Evolutionary conservation across 2,329 filamentous ascomycete genomes (phyloP), one percentile per base, ranked within the genome.

Genomic region (Talaromyces sp.): DNA sequence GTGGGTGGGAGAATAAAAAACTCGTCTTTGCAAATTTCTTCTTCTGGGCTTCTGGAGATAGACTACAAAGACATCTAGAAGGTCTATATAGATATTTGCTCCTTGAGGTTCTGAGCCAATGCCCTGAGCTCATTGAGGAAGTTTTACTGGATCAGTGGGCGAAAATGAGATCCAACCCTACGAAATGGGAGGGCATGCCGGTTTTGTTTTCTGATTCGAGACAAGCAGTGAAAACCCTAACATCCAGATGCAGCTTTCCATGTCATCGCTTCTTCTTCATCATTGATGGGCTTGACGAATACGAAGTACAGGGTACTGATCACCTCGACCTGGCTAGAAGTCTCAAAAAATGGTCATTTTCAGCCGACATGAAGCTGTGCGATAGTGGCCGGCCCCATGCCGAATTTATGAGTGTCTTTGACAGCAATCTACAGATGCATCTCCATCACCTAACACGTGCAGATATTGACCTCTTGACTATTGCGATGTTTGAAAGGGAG

Each of bases 31-130:
- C 72, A 1, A 69, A 65, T 9, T 77, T 77, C 64, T 82, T 76
- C 65, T 79, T 81, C 64, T 81, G 78, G 72, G 74, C 73, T 50
- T 70, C 73, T 0, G 79, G 79, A 0, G 74, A 69, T 1, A 52
- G 64, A 0, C 69, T 78, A 40, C 78, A 82, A 50, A 78, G 75
- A 60, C 79, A 77, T 0, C 72, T 74, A 18, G 69, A 75, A 40
- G 80, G 80, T 0, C 71, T 82, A 0, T 65, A 80, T 1, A 72
- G 67, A 64, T 72, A 69, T 6, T 66, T 72, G 0, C 61, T 81
- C 1, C 77, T 75, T 61, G 70, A 79, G 35, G 72, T 76, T 11
- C 65, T 74, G 16, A 73, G 67, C 0, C 63, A 67, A 33, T 66
- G 64, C 21, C 73, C 70, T 1, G 68, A 71, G 52, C 67, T 77